Evolutionary conservation across 2,329 filamentous ascomycete genomes (phyloP), one percentile per base, ranked within the genome.

Genomic region (Fusarium bactridioides): DNA sequence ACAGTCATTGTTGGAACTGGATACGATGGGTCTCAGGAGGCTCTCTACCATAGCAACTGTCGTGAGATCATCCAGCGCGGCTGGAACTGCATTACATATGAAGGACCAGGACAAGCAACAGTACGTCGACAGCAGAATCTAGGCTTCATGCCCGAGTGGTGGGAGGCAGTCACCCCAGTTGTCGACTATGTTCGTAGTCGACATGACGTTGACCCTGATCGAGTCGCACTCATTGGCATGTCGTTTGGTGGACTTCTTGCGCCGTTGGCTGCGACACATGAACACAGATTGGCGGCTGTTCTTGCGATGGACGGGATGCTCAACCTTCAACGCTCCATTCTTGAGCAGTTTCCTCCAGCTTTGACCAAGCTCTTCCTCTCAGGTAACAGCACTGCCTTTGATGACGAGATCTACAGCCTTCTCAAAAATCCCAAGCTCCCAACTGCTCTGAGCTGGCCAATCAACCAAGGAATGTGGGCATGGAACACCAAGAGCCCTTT

Each of bases 61-160:
- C 73, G 74, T 11, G 68, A 80, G 0, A 81, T 79, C 1, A 67
- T 84, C 12, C 78, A 79, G 27, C 79, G 84, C 1, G 84, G 84
- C 10, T 84, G 78, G 70, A 84, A 86, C 55, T 78, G 80, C 48
- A 78, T 86, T 18, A 82, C 82, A 2, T 87, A 83, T 66, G 84
- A 86, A 60, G 85, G 84, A 0, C 84, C 84, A 0, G 84, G 84
- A 1, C 84, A 86, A 67, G 78, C 80, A 2, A 81, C 77, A 3
- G 80, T 83, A 3, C 80, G 82, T 18, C 80, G 84, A 1, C 61
- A 81, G 3, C 82, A 86, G 47, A 70, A 79, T 13, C 51, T 85
- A 3, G 83, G 81, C 13, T 86, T 86, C 70, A 83, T 84, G 55
- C 79, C 78, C 1, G 78, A 85, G 27, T 86, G 84, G 83, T 82